Evolutionary conservation across 179 eudicot species (phyloP).

Genomic region (Beta lomatogona): DNA sequence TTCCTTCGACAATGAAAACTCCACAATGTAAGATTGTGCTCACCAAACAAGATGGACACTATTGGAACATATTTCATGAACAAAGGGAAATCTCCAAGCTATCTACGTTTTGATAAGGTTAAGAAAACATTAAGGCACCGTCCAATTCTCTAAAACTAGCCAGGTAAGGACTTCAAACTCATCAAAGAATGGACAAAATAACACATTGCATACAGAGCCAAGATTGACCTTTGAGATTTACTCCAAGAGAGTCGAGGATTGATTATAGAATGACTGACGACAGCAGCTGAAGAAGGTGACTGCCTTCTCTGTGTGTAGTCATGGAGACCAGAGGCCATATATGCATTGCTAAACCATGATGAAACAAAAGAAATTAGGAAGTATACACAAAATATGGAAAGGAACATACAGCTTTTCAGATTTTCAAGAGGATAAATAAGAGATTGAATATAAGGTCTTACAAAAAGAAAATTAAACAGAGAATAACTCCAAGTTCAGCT

Average conservation of each 20-base stretch:
- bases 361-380: not conserved
- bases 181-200: not conserved
- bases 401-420: not conserved
- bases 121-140: not conserved
- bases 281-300: constrained; percentile 19
- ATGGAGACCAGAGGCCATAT: constrained; percentile 6
- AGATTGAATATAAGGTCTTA: no score
- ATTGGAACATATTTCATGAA: not conserved
- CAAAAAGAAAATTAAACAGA: no score
- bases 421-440: no score
- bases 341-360: constrained; percentile 29
- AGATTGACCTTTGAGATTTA: constrained; percentile 27
- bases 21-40: not conserved
- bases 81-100: not conserved
- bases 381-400: not conserved
- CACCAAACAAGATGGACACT: not conserved
- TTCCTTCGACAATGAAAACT: not conserved
- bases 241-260: constrained; percentile 23
- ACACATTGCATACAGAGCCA: not conserved
- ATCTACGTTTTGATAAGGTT: not conserved
- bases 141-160: not conserved
- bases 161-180: not conserved
- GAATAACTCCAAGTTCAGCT: no score
- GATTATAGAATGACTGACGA: constrained; percentile 12
- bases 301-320: constrained; percentile 26